A percentile compares a stretch with the other conserved stretches of the same genome.
phyloP scores from a whole-genome alignment of 2,329 filamentous ascomycete species.

The Aureobasidium lini region DNA sequence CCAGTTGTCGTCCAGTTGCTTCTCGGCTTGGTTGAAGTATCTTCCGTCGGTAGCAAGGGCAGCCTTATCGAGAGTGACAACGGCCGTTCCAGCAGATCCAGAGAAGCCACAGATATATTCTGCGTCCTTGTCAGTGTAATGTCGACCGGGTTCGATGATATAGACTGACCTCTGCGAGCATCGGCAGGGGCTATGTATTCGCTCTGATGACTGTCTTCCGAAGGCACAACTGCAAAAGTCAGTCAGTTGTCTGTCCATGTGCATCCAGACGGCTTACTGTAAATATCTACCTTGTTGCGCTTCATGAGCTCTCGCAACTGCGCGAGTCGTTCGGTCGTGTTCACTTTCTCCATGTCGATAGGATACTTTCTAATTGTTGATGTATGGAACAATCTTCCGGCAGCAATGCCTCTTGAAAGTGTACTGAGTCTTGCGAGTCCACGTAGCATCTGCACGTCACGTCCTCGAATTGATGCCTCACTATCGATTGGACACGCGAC shows the following conservation, averaged over 20 bases:
- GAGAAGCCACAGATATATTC: constrained; percentile 91
- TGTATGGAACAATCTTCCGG: constrained; percentile 18
- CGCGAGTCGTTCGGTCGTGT: constrained; percentile 69
- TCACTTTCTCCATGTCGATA: constrained; percentile 64
- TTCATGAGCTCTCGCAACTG: constrained; percentile 80
- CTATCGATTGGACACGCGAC: constrained; percentile 2
- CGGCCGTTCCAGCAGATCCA: constrained; percentile 87
- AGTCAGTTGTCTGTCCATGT: constrained; percentile 30
- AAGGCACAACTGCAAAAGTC: constrained; percentile 67
- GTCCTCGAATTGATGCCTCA: neutral
- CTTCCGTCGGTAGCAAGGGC: constrained; percentile 89
- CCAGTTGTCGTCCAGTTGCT: constrained; percentile 91
- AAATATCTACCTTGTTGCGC: constrained; percentile 78
- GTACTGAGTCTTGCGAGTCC: neutral
- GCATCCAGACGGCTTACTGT: constrained; percentile 55
- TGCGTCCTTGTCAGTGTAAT: constrained; percentile 17
- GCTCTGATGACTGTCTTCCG: constrained; percentile 94
- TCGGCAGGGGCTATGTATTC: constrained; percentile 98
- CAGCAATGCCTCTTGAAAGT: constrained; percentile 7
- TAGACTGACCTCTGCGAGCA: constrained; percentile 60
- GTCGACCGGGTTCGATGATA: neutral
- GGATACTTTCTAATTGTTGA: constrained; percentile 17
- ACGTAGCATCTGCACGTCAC: constrained; percentile 9
- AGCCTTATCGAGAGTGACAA: constrained; percentile 79
- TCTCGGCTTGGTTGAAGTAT: constrained; percentile 93